Percentiles rank a stretch among this genome's conserved stretches.
phyloP scores from a whole-genome alignment of 208 protist species.

The Acanthamoeba polyphaga region DNA sequence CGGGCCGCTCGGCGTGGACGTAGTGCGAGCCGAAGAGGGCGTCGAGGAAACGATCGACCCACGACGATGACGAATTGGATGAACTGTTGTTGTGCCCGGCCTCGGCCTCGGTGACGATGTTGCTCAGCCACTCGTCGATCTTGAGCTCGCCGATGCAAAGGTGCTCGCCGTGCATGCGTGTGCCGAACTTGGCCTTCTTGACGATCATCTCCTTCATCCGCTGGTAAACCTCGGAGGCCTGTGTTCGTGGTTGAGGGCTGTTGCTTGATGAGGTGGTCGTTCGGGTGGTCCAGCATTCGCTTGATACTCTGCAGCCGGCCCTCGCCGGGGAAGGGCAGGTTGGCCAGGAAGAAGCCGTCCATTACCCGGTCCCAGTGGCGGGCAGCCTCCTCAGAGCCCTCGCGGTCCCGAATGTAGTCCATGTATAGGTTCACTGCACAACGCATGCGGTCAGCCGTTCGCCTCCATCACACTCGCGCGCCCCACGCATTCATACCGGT shows the following conservation, averaged over 20 bases:
- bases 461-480: not conserved
- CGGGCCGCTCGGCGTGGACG: not conserved
- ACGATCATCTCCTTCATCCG: not conserved
- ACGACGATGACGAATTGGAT: not conserved
- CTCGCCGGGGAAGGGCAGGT: slow-evolving; percentile 1
- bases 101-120: not conserved
- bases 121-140: not conserved
- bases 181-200: not conserved
- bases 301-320: slow-evolving; percentile 6
- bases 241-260: not conserved
- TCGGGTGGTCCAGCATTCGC: not conserved
- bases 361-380: slow-evolving; percentile 40
- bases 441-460: not conserved
- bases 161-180: not conserved
- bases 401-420: not conserved
- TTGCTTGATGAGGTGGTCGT: not conserved
- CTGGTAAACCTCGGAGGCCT: not conserved
- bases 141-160: not conserved
- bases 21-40: not conserved
- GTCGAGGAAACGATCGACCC: not conserved
- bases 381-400: not conserved
- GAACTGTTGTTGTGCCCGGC: not conserved
- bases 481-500: not conserved
- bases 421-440: slow-evolving; percentile 64
- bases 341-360: slow-evolving; percentile 65